Evolutionary conservation across 2,329 filamentous ascomycete species (phyloP), one percentile per base, ranked within the genome.

Genomic region (Rhynchosporium agropyri): DNA sequence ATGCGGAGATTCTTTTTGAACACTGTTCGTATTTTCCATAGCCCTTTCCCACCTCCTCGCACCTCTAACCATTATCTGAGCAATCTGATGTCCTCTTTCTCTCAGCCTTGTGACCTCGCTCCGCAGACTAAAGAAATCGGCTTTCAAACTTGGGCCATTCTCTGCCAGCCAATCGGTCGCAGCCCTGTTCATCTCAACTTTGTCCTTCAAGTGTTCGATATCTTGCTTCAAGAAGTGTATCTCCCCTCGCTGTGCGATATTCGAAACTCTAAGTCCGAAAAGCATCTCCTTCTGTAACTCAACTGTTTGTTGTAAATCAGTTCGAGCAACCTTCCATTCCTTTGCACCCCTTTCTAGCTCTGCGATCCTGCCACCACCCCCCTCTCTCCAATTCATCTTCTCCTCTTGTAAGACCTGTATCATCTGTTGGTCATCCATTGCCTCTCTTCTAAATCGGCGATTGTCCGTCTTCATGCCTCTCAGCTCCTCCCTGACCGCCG

Each of bases 171-270:
- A 53, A 26, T 53, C 49, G 1, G 49, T 7, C 3, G 49, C 31
- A 20, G 49, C 31, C 26, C 15, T 15, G 4, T 53, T 53, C n/a
- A 53, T 20, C n/a, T 53, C 31, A 15, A 53, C 5, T 20, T 36
- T 26, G 7, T 38, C 29, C 31, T 38, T 9, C 15, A 53, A 31
- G 5, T 8, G 8, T 4, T 53, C 49, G 12, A 53, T 38, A 9
- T 53, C 49, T n/a, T 53, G 36, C 31, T 53, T 53, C 31, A 53
- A 53, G 31, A 53, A 26, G 15, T 38, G 49, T 13, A 53, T 53
- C 15, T 53, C 49, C 38, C 49, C 49, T 10, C 49, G 13, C 15
- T 53, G 49, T 38, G 49, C 15, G 15, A 53, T 53, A 33, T 26
- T 33, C n/a, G n/a, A 10, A 4, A n/a, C 31, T 3, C 13, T 20